Conservation (phyloP, 2,329 filamentous ascomycete species). For the Pestalotiopsis sp. region DNA sequence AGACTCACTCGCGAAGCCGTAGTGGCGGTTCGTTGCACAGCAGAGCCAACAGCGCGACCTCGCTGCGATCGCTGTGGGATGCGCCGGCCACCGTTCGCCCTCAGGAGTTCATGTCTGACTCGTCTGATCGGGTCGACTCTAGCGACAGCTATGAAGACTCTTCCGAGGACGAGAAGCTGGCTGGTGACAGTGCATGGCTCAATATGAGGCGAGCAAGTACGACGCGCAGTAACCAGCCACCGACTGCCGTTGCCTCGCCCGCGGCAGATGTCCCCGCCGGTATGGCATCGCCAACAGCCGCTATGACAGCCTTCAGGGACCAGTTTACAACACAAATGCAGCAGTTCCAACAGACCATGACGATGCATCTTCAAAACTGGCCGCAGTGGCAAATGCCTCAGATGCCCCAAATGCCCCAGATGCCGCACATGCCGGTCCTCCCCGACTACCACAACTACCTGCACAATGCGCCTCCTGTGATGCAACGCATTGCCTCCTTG, state of each 20-base stretch:
- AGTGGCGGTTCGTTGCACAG: slow-evolving; percentile 65
- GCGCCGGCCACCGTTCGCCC: slow-evolving; percentile 42
- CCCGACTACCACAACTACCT: slow-evolving; percentile 75
- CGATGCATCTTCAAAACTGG: slow-evolving; percentile 67
- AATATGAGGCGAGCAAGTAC: slow-evolving; percentile 38
- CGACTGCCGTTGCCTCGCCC: slow-evolving; percentile 23
- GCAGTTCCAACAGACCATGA: slow-evolving; percentile 74
- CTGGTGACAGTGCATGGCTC: slow-evolving; percentile 40
- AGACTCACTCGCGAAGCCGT: slow-evolving; percentile 66
- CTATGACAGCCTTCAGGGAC: slow-evolving; percentile 73
- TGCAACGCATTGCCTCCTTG: slow-evolving; percentile 72
- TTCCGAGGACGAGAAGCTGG: slow-evolving; percentile 39
- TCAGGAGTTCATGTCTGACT: slow-evolving; percentile 44
- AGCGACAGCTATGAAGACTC: slow-evolving; percentile 38
- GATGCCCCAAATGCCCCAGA: slow-evolving; percentile 55
- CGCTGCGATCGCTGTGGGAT: slow-evolving; percentile 70
- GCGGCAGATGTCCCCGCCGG: slow-evolving; percentile 36
- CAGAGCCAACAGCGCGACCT: slow-evolving; percentile 68
- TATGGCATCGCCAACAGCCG: slow-evolving; percentile 60
- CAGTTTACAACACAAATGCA: slow-evolving; percentile 75
- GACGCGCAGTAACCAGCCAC: slow-evolving; percentile 21
- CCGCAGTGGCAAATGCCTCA: slow-evolving; percentile 62
- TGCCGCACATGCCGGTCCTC: slow-evolving; percentile 63
- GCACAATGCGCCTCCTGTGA: slow-evolving; percentile 57
- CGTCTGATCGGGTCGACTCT: slow-evolving; percentile 42